Evolutionary conservation across 306 rosid species (phyloP).

Genomic region (Cicer bijugum): DNA sequence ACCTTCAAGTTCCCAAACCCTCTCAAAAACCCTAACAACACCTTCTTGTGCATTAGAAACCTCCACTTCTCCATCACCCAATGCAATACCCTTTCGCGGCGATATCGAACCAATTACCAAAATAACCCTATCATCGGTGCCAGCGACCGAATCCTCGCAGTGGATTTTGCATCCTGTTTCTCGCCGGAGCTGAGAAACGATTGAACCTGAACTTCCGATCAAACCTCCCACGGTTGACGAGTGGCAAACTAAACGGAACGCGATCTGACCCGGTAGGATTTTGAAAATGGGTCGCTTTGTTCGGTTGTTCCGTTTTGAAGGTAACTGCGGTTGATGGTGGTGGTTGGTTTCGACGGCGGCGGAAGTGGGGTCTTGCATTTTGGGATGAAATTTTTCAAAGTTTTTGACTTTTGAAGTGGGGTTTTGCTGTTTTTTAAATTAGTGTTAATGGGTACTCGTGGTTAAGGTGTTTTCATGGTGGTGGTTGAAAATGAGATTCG

Average conservation of each 20-base stretch:
- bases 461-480: slow-evolving; percentile 21
- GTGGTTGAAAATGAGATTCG: neutral
- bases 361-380: slow-evolving; percentile 50
- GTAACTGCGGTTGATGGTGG: neutral
- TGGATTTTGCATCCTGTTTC: slow-evolving; percentile 60
- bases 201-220: slow-evolving; percentile 56
- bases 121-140: slow-evolving; percentile 51
- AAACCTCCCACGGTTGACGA: slow-evolving; percentile 53
- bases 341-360: slow-evolving; percentile 37
- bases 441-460: neutral
- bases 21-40: slow-evolving; percentile 60
- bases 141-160: slow-evolving; percentile 47
- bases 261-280: slow-evolving; percentile 54
- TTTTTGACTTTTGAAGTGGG: slow-evolving; percentile 3
- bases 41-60: slow-evolving; percentile 68
- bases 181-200: slow-evolving; percentile 60
- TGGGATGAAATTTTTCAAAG: neutral
- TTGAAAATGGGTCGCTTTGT: slow-evolving; percentile 43
- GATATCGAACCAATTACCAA: slow-evolving; percentile 52
- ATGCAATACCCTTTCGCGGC: slow-evolving; percentile 30
- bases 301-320: slow-evolving; percentile 40
- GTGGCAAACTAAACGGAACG: slow-evolving; percentile 57
- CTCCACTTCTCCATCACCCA: slow-evolving; percentile 41
- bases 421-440: neutral
- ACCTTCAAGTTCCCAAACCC: slow-evolving; percentile 57